Percentiles rank a stretch among this genome's conserved stretches.
Evolutionary conservation across 202 grass and related monocot genomes (phyloP).

Genomic region (Eragrostis tef): DNA sequence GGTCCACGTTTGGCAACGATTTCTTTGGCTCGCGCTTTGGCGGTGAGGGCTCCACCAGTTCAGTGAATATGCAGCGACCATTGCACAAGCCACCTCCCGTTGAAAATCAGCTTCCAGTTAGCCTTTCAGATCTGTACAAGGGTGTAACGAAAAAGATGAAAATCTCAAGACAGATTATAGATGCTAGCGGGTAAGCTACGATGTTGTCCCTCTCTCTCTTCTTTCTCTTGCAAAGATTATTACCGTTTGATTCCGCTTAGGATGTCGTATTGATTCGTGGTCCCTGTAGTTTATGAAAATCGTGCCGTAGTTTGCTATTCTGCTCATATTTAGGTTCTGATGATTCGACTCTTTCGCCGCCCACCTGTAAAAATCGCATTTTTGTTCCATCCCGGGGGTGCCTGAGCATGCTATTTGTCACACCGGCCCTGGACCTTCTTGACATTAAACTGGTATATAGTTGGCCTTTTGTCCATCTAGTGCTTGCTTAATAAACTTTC

Average conservation of each 20-base stretch:
- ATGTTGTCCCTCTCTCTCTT: not conserved
- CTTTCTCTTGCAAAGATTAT: not conserved
- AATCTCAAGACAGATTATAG: conserved; percentile 79
- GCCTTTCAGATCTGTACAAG: conserved; percentile 80
- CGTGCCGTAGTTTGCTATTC: not conserved
- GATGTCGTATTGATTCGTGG: conserved; percentile 15
- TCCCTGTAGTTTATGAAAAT: not conserved
- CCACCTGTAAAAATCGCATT: not conserved
- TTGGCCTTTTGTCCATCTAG: not conserved
- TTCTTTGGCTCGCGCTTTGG: conserved; percentile 55
- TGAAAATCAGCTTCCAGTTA: conserved; percentile 74
- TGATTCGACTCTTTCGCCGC: not conserved
- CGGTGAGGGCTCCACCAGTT: conserved; percentile 47
- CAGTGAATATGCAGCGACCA: conserved; percentile 39
- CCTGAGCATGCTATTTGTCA: not conserved
- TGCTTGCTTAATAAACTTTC: not conserved
- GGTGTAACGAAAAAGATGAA: conserved; percentile 95
- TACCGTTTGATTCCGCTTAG: not conserved
- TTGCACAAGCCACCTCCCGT: conserved; percentile 61
- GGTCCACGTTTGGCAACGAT: conserved; percentile 62
- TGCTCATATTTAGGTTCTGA: not conserved
- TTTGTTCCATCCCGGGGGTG: conserved; percentile 17
- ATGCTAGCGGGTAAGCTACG: conserved; percentile 67
- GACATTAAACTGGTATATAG: not conserved
- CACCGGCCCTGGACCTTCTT: no score